These are phyloP conservation scores for Nakazawaea laoshanensis DNA, from an alignment of 805 yeast species.

Conservation along the genomic window DNA sequence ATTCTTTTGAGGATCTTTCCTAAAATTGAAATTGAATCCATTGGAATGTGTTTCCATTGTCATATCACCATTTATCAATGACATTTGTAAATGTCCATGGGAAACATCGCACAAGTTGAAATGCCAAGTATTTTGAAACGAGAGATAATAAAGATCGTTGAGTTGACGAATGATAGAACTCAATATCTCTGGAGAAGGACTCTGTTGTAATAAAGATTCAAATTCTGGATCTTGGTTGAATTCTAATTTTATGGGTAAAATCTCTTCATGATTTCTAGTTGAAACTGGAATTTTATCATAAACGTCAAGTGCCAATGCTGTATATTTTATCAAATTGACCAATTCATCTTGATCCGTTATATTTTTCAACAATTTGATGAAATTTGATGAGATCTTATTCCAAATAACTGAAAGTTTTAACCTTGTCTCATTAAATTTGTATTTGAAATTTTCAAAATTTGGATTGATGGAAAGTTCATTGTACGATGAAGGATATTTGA, in stretches of 20 bases:
- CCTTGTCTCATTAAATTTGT: constrained; percentile 54
- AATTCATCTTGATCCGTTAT: constrained; percentile 24
- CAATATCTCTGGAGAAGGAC: constrained; percentile 22
- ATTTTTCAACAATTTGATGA: constrained; percentile 30
- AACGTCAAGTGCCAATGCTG: constrained; percentile 49
- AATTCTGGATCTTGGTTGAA: constrained; percentile 8
- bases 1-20: constrained; percentile 16
- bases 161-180: constrained; percentile 36
- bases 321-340: constrained; percentile 29
- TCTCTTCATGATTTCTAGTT: constrained; percentile 23
- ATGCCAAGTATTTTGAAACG: constrained; percentile 73
- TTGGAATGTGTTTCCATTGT: constrained; percentile 42
- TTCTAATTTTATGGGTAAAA: constrained; percentile 20
- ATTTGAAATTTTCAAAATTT: constrained; percentile 52
- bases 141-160: constrained; percentile 53
- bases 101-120: constrained; percentile 59
- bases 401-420: constrained; percentile 56
- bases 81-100: constrained; percentile 39
- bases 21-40: constrained; percentile 58
- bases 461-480: constrained; percentile 61
- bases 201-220: too few relatives aligned
- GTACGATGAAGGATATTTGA: constrained; percentile 60
- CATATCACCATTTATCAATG: constrained; percentile 36
- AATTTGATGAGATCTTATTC: constrained; percentile 48
- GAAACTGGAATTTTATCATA: constrained; percentile 57